Evolutionary conservation across 2,329 filamentous ascomycete genomes (phyloP), one percentile per base, ranked within the genome.

Genomic region (Exophiala aquamarina): DNA sequence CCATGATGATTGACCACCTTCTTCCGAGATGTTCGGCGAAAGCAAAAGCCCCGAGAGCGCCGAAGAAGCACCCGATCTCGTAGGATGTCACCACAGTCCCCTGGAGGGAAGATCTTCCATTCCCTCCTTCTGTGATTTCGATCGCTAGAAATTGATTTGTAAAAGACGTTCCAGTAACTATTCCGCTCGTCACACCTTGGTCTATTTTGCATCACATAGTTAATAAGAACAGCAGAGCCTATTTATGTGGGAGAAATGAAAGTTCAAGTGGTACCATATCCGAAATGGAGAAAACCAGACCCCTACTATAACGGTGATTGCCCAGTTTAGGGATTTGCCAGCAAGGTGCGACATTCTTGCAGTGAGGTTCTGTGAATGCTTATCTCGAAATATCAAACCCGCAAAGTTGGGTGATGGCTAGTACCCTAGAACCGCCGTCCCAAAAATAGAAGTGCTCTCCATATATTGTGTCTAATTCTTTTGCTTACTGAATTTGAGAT

Each of bases 1-100:
- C 73, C 8, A 69, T 42, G 56, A 77, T 74, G 49, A 77, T 77
- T 4, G 73, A 74, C 53, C 68, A 70, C 37, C 71, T 69, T 19
- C 77, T 70, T 23, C 77, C 77, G 13, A 78, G 70, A 17, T 65
- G 63, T 44, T 79, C 73, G 39, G 75, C 76, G 17, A 70, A 55
- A 61, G 72, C 73, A 51, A 76, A 76, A 29, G 71, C 75, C 10
- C 67, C 59, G 31, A 76, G 64, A 1, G 74, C 73, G 21, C 74
- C 74, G 17, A 68, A 65, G 57, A 77, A 75, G 60, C 74, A 76
- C 17, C 72, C 71, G 18, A 73, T 37, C 42, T 71, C 72, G 55
- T 73, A 73, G 10, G 66, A 62, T 21, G 69, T 67, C n/a, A 67
- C 28, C 28, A 31, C 28, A 31, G 28, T 31, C 9, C 28, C 28